Evolutionary conservation across 2,329 filamentous ascomycete species (phyloP), one percentile per base, ranked within the genome.

Genomic region (Ceratocystis cubensis): DNA sequence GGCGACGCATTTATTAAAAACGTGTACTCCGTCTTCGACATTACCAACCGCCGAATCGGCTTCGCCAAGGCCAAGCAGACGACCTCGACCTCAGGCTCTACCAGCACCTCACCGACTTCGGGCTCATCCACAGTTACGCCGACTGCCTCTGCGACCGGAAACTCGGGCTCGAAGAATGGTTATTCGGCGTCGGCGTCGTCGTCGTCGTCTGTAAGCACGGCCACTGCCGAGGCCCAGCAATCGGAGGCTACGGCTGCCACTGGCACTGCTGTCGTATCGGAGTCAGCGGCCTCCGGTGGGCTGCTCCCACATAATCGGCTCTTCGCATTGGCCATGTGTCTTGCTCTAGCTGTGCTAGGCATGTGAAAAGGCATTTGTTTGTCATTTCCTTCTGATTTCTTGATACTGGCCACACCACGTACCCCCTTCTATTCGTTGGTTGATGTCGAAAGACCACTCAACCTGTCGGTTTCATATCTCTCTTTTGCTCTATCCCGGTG

Each of bases 1-100:
- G 91, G 91, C 1, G 91, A 91, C 70, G 84, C 88, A 0, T 96
- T 96, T 71, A 76, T 96, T 69, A 96, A 95, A 78, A 96, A 95
- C 71, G 91, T 96, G 17, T 96, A 96, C 73, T 80, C 84, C 1
- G 86, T 94, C 28, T 96, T 95, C 73, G 91, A 96, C 74, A 84
- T 83, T 65, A 90, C 93, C 69, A 73, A 84, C 70, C 76, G 75
- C 56, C 82, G 81, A 64, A 83, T 91, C 70, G 88, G 87, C 28
- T 68, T 68, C 10, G 67, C 67, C 50, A 61, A 61, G 17, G 68
- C 61, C 57, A 66, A 50, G 28, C 62, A 62, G 61, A 64, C 28
- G 65, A 69, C 22, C 2, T 33, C 61, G 28, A 66, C 56, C 33
- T 33, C 67, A 10, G 67, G 64, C 13, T 64, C 66, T 48, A 48